Base-by-base conservation (phyloP, 345 rosid species). In the Euphorbia lathyris region DNA sequence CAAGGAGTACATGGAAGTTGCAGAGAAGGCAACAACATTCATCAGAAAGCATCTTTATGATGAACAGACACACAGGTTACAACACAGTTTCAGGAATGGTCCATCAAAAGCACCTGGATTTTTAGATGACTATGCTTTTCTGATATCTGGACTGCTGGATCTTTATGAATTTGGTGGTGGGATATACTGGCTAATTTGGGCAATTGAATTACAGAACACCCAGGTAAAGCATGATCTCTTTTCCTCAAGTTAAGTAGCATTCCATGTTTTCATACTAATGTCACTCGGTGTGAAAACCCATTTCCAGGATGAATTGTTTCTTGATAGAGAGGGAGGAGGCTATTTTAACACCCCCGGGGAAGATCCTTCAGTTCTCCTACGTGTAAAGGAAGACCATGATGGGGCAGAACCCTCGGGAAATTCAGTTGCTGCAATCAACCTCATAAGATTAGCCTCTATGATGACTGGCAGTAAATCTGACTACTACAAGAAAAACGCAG, bases 381-480 rank as follows among this genome's bases (percentile, higher is more conserved):
- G 97, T 59, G 94, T 94, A 55, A 94, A 94, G 87, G 98, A 94
- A 76, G 97, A 94, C 71, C 92, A 94, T 50, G 98, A 93, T 77
- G 98, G 98, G 17, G 97, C 97, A 43, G 98, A 94, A 75, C 97
- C 98, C 58, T 94, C 98, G 0, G 98, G 98, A 48, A 94, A 94
- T 80, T 94, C 97, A 0, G 90, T 91, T 62, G 84, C 98, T 40
- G 91, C 87, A 36, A 84, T 91, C 51, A 94, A 94, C 73, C 97
- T 94, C 34, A 78, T 88, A 52, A 85, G 97, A 75, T 82, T 94
- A 77, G 85, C 95, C 58, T 88, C 97, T 65, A 75, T 89, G 78
- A 70, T 91, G 38, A 47, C 85, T 0, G 90, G 89, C 36, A 72
- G 77, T 36, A 86, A 82, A 69, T 83, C 97, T 14, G 77, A 83